Evolutionary conservation across 306 rosid genomes (phyloP), one percentile per base, ranked within the genome.

Genomic region (Corylus americana): DNA sequence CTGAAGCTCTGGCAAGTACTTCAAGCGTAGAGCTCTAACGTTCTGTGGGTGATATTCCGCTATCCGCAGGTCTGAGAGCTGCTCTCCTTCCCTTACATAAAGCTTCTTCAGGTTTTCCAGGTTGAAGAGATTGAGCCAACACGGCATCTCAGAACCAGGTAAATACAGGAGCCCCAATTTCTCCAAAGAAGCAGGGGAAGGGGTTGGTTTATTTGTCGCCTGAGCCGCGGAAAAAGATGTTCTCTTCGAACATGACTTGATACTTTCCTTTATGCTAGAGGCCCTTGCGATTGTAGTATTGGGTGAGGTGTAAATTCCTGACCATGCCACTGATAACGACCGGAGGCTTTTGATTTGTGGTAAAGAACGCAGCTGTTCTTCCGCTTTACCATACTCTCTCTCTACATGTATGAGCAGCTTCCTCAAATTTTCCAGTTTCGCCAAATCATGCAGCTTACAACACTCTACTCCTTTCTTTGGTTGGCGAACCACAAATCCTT

Each of bases 371-470:
- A 77, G 62, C 45, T 42, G 8, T 61, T 77, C 78, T 8, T 48
- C 29, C 17, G 9, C 42, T 25, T 20, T n/a, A 4, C 0, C 2
- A 17, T 29, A 1, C 7, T 4, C 6, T n/a, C 7, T 45, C 25
- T 76, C 80, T 11, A 68, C 72, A 27, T 42, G 78, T 39, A 82
- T 77, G 61, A 74, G 63, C 77, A 82, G 35, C 57, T 72, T 82
- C 61, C 20, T 64, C 27, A 72, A 58, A 45, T 77, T 3, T 35
- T 63, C 1, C 70, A 72, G 13, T 0, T 4, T 35, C 27, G 47
- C 55, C 70, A 72, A 72, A 35, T 72, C 81, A 14, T 17, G 25
- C 0, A 82, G 67, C 31, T 27, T 25, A 25, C 81, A 82, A 70
- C n/a, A 42, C 6, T 42, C 8, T 5, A 5, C 45, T 42, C 8